A percentile compares a stretch with the other conserved stretches of the same genome.
Evolutionary conservation across 768 basidiomycete genomes (phyloP).

Genomic region (Hypsizygus marmoreus): DNA sequence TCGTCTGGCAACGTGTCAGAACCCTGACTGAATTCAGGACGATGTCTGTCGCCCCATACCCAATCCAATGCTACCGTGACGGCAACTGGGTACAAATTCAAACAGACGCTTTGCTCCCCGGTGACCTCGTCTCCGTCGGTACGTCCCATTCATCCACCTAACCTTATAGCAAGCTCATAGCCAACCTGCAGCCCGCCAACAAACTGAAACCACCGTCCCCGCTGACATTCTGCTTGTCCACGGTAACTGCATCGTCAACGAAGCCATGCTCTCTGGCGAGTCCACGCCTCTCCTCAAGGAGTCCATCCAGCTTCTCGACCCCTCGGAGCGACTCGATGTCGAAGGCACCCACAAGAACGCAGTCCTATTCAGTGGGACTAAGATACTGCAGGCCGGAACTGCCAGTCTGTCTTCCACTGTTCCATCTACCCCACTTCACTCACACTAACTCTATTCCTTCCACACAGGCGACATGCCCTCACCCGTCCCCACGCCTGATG

Average conservation of each 20-base stretch:
- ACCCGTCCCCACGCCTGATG: conserved; percentile 77
- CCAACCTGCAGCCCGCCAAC: conserved; percentile 52
- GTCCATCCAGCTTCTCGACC: conserved; percentile 83
- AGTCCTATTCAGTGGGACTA: conserved; percentile 95
- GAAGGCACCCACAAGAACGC: conserved; percentile 86
- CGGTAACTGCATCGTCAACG: conserved; percentile 96
- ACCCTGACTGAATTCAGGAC: conserved; percentile 96
- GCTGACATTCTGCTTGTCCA: conserved; percentile 92
- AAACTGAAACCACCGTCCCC: conserved; percentile 85
- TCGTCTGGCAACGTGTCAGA: conserved; percentile 97
- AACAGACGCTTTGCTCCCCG: conserved; percentile 87
- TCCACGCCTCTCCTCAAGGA: conserved; percentile 97
- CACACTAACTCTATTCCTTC: conserved; percentile 6
- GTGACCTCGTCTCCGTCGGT: conserved; percentile 86
- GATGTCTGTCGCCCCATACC: conserved; percentile 92
- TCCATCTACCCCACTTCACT: too few relatives aligned
- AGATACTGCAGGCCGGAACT: conserved; percentile 82
- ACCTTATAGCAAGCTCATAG: background rate
- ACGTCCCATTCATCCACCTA: conserved; percentile 9
- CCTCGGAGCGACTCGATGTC: conserved; percentile 75
- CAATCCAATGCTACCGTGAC: conserved; percentile 80
- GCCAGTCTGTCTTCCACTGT: conserved; percentile 36
- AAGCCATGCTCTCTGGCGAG: conserved; percentile 99
- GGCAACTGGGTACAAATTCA: conserved; percentile 78
- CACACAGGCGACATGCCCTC: conserved; percentile 36